A percentile compares a stretch with the other conserved stretches of the same genome.
These are phyloP conservation scores for Myxozyma lipomycoides DNA, from an alignment of 805 yeast genomes.

Conservation along the genomic window DNA sequence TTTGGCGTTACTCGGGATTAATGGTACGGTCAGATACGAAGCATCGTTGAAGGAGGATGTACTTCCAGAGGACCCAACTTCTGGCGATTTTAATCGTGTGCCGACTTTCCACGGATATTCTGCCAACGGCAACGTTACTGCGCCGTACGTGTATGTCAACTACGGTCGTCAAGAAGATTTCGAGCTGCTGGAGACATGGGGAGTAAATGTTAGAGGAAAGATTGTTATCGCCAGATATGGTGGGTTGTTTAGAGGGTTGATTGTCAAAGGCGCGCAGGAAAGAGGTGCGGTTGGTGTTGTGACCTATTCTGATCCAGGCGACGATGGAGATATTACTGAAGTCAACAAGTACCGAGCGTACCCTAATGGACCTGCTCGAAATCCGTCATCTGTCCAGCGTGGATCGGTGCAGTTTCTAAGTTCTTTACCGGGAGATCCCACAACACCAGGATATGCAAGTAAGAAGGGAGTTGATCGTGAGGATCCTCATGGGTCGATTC, in stretches of 20 bases:
- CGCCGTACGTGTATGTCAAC: conserved; percentile 60
- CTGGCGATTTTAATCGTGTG: conserved; percentile 46
- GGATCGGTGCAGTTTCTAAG: conserved; percentile 68
- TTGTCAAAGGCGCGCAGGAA: conserved; percentile 72
- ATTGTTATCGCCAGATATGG: conserved; percentile 70
- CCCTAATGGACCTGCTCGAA: conserved; percentile 73
- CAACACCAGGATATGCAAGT: conserved; percentile 66
- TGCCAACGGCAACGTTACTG: conserved; percentile 71
- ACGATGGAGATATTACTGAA: conserved; percentile 45
- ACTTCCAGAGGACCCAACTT: conserved; percentile 51
- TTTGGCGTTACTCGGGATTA: conserved; percentile 43
- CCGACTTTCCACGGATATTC: conserved; percentile 78
- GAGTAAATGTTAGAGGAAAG: conserved; percentile 52
- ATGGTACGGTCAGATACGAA: conserved; percentile 41
- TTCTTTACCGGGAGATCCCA: conserved; percentile 69
- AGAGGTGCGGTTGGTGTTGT: conserved; percentile 64
- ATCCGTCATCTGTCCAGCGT: conserved; percentile 71
- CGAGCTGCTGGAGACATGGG: conserved; percentile 43
- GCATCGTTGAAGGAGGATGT: conserved; percentile 55
- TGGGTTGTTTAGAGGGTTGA: conserved; percentile 62
- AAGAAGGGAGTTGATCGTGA: conserved; percentile 48
- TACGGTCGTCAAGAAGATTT: conserved; percentile 65
- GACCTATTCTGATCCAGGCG: conserved; percentile 67
- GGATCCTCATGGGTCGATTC: conserved; percentile 51
- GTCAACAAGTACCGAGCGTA: conserved; percentile 60